Conservation (phyloP, 441 rosid species). For the Viola pubescens region DNA sequence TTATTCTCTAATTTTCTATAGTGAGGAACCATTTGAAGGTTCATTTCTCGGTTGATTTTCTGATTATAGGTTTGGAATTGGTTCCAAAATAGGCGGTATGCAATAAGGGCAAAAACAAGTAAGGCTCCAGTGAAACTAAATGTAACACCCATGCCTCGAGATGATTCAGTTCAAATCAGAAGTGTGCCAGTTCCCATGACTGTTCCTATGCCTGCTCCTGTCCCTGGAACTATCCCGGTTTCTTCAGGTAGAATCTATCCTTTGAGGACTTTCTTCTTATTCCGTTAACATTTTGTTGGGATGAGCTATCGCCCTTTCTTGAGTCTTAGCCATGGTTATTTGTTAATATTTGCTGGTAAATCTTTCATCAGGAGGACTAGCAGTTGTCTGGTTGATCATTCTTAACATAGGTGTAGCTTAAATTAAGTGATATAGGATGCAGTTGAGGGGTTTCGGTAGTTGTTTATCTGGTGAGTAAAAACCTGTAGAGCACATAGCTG, state of each 20-base stretch:
- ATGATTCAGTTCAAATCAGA: slow-evolving; percentile 50
- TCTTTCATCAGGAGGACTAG: too few relatives aligned
- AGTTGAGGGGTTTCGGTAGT: too few relatives aligned
- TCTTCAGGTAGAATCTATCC: slow-evolving; percentile 47
- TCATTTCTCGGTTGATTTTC: slow-evolving; percentile 4
- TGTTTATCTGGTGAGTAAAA: too few relatives aligned
- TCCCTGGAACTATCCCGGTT: slow-evolving; percentile 37
- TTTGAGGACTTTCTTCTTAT: slow-evolving; percentile 7
- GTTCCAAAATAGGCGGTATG: slow-evolving; percentile 97
- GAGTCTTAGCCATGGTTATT: too few relatives aligned
- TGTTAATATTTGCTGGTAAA: too few relatives aligned
- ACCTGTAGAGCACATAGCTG: too few relatives aligned
- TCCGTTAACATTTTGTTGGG: not conserved
- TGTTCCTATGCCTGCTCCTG: slow-evolving; percentile 38
- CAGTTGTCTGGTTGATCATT: too few relatives aligned
- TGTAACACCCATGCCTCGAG: slow-evolving; percentile 59
- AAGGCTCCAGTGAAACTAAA: slow-evolving; percentile 77
- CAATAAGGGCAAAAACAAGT: slow-evolving; percentile 73
- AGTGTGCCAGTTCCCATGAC: slow-evolving; percentile 54
- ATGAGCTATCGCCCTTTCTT: too few relatives aligned
- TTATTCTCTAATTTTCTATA: not conserved
- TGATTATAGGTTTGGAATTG: slow-evolving; percentile 84
- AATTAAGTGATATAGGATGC: too few relatives aligned
- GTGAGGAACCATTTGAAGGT: slow-evolving; percentile 3
- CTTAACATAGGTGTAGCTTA: too few relatives aligned